These are phyloP conservation scores for Gnomoniopsis sp. DNA, from an alignment of 2,329 filamentous ascomycete genomes.

Conservation along the genomic window DNA sequence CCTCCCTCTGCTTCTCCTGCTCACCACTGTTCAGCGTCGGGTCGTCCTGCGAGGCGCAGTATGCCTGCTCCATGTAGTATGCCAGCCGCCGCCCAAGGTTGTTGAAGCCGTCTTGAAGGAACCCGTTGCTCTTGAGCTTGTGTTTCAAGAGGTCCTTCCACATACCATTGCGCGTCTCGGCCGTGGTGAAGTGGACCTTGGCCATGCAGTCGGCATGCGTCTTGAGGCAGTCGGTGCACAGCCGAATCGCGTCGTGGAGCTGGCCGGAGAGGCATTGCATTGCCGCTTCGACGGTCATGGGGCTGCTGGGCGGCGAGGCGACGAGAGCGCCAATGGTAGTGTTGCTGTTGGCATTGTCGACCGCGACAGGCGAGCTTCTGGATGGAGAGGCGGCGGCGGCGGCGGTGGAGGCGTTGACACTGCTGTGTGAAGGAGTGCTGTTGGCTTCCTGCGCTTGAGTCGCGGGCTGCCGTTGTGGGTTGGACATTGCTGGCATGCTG, in stretches of 20 bases:
- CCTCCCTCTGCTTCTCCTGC: neutral
- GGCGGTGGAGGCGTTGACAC: neutral
- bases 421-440: neutral
- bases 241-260: constrained; percentile 4
- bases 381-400: neutral
- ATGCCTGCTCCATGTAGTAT: constrained; percentile 1
- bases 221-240: constrained; percentile 14
- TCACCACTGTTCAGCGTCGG: neutral
- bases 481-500: neutral
- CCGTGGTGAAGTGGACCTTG: constrained; percentile 26
- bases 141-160: constrained; percentile 13
- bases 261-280: constrained; percentile 6
- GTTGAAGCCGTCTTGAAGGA: constrained; percentile 7
- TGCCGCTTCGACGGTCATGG: neutral
- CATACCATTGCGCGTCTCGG: constrained; percentile 10
- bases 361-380: neutral
- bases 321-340: neutral
- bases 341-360: neutral
- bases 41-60: neutral
- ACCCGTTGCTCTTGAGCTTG: neutral
- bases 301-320: neutral
- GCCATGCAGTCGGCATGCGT: constrained; percentile 36
- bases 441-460: neutral
- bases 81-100: neutral
- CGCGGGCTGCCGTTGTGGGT: neutral